Evolutionary conservation across 176 grass and related monocot genomes (phyloP).

Genomic region (Paspalum vaginatum): DNA sequence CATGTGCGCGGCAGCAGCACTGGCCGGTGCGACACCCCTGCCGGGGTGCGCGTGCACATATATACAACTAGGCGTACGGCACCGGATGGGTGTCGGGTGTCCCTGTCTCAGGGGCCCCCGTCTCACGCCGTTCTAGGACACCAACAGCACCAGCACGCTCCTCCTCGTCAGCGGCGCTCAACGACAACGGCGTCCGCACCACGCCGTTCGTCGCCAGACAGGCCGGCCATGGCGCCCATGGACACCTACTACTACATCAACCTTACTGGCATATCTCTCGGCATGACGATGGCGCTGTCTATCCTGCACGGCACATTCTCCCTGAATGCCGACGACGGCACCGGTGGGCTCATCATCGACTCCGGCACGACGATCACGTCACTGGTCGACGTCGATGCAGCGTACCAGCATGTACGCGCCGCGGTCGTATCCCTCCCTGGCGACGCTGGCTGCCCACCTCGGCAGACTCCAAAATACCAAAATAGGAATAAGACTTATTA

Average conservation of each 20-base stretch:
- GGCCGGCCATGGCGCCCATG: constrained; percentile 37
- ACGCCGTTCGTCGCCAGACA: constrained; percentile 62
- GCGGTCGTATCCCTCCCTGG: constrained; percentile 30
- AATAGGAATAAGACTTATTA: too few species aligned
- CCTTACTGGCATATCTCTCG: constrained; percentile 59
- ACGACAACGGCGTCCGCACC: constrained; percentile 18
- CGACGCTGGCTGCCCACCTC: constrained; percentile 15
- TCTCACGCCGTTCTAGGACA: constrained; percentile 49
- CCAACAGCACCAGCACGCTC: constrained; percentile 53
- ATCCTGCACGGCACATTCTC: constrained; percentile 38
- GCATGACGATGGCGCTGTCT: constrained; percentile 25
- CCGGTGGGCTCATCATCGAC: constrained; percentile 71
- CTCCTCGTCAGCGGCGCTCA: constrained; percentile 46
- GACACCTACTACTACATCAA: constrained; percentile 64
- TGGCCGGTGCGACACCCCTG: background rate
- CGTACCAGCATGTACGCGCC: constrained; percentile 39
- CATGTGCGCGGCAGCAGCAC: constrained; percentile 14
- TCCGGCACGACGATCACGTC: constrained; percentile 64
- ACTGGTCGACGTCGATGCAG: constrained; percentile 14
- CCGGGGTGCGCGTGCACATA: constrained; percentile 48
- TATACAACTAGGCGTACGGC: constrained; percentile 61
- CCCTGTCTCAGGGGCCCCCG: constrained; percentile 36
- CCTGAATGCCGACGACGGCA: constrained; percentile 30
- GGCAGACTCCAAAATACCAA: too few species aligned
- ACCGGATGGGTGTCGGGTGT: constrained; percentile 55